phyloP scores from a whole-genome alignment of 2,329 filamentous ascomycete genomes.

The Ophiostoma sp. region DNA sequence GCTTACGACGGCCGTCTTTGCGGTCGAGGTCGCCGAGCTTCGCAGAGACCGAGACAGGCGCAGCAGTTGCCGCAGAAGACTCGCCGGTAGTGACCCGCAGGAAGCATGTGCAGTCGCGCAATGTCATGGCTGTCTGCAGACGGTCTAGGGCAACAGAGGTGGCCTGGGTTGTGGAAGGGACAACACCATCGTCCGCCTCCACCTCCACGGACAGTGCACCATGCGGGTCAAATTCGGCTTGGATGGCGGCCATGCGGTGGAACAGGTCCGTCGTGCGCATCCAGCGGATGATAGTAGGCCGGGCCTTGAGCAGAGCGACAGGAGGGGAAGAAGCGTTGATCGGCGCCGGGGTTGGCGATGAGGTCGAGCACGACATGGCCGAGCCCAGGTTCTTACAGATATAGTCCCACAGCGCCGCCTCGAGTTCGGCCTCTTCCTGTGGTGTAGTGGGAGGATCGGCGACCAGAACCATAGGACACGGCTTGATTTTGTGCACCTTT shows the following conservation, averaged over 20 bases:
- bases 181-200: constrained; percentile 8
- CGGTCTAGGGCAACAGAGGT: constrained; percentile 40
- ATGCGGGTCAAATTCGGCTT: constrained; percentile 35
- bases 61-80: constrained; percentile 47
- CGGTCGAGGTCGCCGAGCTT: constrained; percentile 76
- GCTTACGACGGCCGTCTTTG: constrained; percentile 68
- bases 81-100: constrained; percentile 54
- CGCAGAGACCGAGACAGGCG: constrained; percentile 45
- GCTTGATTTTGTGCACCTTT: constrained; percentile 28
- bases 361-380: constrained; percentile 31
- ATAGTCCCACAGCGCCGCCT: constrained; percentile 30
- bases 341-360: neutral
- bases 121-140: constrained; percentile 73
- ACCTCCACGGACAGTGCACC: constrained; percentile 21
- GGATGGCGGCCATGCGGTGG: constrained; percentile 45
- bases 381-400: constrained; percentile 41
- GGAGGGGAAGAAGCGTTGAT: neutral
- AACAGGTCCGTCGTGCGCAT: constrained; percentile 44
- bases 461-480: constrained; percentile 31
- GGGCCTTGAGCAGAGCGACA: constrained; percentile 28
- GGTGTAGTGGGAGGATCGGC: constrained; percentile 17
- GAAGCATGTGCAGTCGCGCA: constrained; percentile 77
- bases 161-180: constrained; percentile 25
- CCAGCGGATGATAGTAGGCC: constrained; percentile 41
- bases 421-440: constrained; percentile 17